Evolutionary conservation across 164 flowering plant genomes (phyloP), one percentile per base, ranked within the genome.

Genomic region (Chimonanthus salicifolius): DNA sequence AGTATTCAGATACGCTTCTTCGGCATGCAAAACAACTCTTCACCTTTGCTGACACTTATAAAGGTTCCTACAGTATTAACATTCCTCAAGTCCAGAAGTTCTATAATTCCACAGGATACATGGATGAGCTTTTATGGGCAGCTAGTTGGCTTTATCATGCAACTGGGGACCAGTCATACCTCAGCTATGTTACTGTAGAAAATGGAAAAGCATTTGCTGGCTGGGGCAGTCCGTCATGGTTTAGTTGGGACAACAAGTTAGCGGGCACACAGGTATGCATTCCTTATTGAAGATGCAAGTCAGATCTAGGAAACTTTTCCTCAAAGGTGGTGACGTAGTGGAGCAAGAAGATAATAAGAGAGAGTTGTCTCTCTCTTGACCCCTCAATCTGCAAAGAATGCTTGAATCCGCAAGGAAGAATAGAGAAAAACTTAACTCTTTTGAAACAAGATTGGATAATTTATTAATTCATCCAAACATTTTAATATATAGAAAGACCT

Each of bases 141-240:
- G 97, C 99, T 69, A 74, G 87, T 70, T 96, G 98, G 99, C 88
- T 96, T 46, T 96, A 88, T 77, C 97, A 94, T 82, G 98, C 99
- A 47, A 96, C 97, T 43, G 84, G 83, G 69, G 91, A 94, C 64
- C 63, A 81, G 58, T 69, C 92, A 21, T 94, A 89, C 74, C 81
- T 92, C 51, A 77, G 85, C 0, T 92, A 82, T 79, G 97, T 85
- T 63, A 82, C 88, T 4, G 87, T 79, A 5, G 20, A 87, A 64
- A 83, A 90, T 79, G 97, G 92, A n/a, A 77, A 90, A 11, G 70
- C 46, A 1, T 92, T 79, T 83, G 97, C 86, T 45, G 73, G 87
- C 46, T 91, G 82, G 81, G 94, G 95, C 68, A 82, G 73, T 70
- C 94, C 95, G 47, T 82, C 94, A 49, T 95, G 97, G 99, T 94